Base-by-base conservation (phyloP, 2,329 filamentous ascomycete genomes). In the Trichoderma sp. region DNA sequence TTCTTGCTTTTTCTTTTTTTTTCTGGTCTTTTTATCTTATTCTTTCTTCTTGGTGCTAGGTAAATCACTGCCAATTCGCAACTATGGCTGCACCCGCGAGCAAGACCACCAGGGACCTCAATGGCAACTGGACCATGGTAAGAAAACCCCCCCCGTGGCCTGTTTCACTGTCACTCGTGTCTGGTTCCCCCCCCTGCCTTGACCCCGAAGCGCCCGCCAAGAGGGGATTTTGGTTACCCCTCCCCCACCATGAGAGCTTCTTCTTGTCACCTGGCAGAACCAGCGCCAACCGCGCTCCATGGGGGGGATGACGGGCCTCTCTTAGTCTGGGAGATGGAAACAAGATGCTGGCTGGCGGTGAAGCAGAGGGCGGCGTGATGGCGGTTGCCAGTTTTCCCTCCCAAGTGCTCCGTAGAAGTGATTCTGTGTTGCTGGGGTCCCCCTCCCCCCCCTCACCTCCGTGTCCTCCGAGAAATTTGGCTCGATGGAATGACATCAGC, bases 11-110 rank as follows among this genome's bases (percentile, higher is more conserved):
- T 25, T 52, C 45, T 50, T 50, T 4, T 65, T 27, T 27, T 32
- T 59, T 63, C 22, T n/a, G n/a, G n/a, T n/a, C n/a, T n/a, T n/a
- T n/a, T n/a, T n/a, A n/a, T n/a, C n/a, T n/a, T n/a, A n/a, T n/a
- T 8, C 53, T 35, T 67, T 60, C 39, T 45, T 25, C 22, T 10
- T 52, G 10, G 12, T 39, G 7, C 19, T 32, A 19, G 22, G n/a
- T 13, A 34, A 13, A 5, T 10, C 1, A 7, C 12, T n/a, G 8
- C 5, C 22, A 19, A 64, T 42, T 70, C 63, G 42, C 70, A 70
- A 85, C 68, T 74, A 94, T 94, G 91, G 90, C 91, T 71, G 90
- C 90, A 70, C 91, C 92, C 67, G 78, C 85, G 63, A 83, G 84
- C 70, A 87, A 90, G 82, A 92, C 85, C 59, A 84, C 89, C 73